Percentiles rank a stretch among this genome's conserved stretches.
phyloP scores from a whole-genome alignment of 208 protist genomes.

The Acanthamoeba castellanii region DNA sequence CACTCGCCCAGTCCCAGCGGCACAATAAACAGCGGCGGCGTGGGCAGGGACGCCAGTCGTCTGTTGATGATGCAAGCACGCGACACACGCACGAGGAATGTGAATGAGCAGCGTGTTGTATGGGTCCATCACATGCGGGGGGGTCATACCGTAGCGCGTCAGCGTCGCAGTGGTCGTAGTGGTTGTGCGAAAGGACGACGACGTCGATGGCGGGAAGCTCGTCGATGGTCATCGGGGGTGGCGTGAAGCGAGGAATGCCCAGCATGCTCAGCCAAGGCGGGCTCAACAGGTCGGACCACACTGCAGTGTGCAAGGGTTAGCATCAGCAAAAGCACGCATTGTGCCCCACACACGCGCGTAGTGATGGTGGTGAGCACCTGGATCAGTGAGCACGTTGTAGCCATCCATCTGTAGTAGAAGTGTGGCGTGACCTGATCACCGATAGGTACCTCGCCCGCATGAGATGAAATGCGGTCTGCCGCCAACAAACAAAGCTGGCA shows the following conservation, averaged over 20 bases:
- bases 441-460: neutral
- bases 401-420: neutral
- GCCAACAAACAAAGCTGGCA: too few relatives aligned
- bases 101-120: neutral
- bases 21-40: neutral
- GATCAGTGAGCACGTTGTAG: neutral
- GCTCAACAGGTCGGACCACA: neutral
- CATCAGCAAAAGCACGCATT: too few relatives aligned
- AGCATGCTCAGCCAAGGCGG: neutral
- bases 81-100: neutral
- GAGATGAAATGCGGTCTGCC: neutral
- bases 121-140: neutral
- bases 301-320: neutral
- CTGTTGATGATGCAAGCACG: neutral
- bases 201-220: neutral
- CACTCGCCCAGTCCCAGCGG: neutral
- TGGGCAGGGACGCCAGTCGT: neutral
- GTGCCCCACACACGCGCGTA: too few relatives aligned
- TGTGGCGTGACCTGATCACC: neutral
- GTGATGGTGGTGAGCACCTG: neutral
- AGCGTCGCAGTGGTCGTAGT: constrained; percentile 42
- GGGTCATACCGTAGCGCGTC: neutral
- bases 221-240: neutral
- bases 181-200: constrained; percentile 1
- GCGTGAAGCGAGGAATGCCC: constrained; percentile 20